Evolutionary conservation across 192 early-diverging fungal genomes (phyloP), one percentile per base, ranked within the genome.

Genomic region (Backusella tuberculispora): DNA sequence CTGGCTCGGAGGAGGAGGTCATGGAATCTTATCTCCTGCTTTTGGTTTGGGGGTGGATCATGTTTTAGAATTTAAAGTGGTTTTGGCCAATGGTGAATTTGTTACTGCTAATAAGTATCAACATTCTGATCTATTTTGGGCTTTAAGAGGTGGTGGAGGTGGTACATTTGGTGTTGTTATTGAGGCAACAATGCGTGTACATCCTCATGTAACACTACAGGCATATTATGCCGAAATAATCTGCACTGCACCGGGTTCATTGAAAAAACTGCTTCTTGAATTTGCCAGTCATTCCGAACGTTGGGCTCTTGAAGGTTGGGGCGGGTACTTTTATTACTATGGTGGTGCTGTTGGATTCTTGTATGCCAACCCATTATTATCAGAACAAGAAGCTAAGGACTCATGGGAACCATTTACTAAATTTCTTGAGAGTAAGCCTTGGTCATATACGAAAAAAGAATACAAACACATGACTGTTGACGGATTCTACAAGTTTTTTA

Each of bases 91-190:
- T 68, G 86, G 86, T 3, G 63, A 79, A 37, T 2, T 83, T 14
- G 34, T 66, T 1, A 71, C 71, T 45, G 79, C 79, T 19, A 88
- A 86, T 80, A 26, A 50, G 10, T 73, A 73, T 43, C 70, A 76
- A 26, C 80, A 91, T 71, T 24, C 70, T 6, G 90, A 92, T 76
- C 71, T 92, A 17, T 92, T 89, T 66, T 92, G 80, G 78, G 88
- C 89, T 0, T 63, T 91, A 3, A 77, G 88, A 45, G 90, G 89
- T n/a, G 91, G 85, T 12, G 89, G 90, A 6, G 85, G 83, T 46
- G 80, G 82, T n/a, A 83, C 71, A 17, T 87, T 66, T 74, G 85
- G 79, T 44, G 77, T 88, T 9, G 83, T 87, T 19, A 83, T 83
- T 13, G 63, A 79, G 12, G 80, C 84, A 40, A 80, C 72, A 8